Percentiles rank a stretch among this genome's conserved stretches.
Conservation (phyloP, 441 rosid genomes). For the Erysimum cheiri region DNA sequence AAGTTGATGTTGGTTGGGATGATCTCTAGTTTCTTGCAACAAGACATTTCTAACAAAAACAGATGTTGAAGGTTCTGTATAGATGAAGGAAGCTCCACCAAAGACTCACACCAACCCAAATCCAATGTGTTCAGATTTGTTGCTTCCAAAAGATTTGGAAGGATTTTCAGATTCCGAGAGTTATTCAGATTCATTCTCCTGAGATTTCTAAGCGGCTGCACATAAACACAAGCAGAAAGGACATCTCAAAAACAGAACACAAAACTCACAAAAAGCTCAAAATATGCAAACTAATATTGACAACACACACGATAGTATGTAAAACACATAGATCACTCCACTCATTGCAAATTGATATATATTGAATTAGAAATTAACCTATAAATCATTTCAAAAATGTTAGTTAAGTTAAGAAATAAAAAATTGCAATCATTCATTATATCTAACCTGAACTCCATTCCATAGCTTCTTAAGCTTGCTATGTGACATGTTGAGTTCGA, state of each 20-base stretch:
- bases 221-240: background rate
- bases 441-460: constrained; percentile 14
- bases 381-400: no score
- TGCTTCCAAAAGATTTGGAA: constrained; percentile 5
- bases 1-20: background rate
- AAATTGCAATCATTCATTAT: background rate
- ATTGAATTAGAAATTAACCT: no score
- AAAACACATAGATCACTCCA: no score
- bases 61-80: background rate
- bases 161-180: background rate
- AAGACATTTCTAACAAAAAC: background rate
- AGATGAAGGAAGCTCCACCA: constrained; percentile 3
- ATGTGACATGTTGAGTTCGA: background rate
- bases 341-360: no score
- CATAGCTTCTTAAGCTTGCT: constrained; percentile 22
- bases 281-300: no score
- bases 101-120: background rate
- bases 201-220: constrained; percentile 1
- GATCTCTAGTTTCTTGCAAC: background rate
- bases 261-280: background rate
- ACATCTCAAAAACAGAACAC: background rate
- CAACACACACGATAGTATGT: no score
- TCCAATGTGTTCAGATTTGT: background rate
- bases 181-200: background rate
- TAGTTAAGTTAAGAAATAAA: no score